Evolutionary conservation across 805 yeast species (phyloP).

Genomic region (Starmerella stellata): DNA sequence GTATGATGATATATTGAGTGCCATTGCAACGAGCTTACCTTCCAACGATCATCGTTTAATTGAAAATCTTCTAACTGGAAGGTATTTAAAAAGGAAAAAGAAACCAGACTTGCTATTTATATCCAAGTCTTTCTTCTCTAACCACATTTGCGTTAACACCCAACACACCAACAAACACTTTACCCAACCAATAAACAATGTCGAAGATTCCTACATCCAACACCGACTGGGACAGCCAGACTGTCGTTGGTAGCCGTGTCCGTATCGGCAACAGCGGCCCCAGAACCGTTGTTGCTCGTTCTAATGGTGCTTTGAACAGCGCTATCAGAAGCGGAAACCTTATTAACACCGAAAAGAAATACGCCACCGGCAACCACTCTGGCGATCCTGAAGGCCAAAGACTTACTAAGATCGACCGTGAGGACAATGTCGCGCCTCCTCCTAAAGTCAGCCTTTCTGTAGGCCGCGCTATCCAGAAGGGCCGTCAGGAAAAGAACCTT

Average conservation of each 20-base stretch:
- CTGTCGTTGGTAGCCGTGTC: slow-evolving; percentile 76
- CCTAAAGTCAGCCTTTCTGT: slow-evolving; percentile 70
- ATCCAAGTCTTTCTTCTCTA: neutral
- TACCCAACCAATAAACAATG: slow-evolving; percentile 10
- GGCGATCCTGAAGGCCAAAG: slow-evolving; percentile 80
- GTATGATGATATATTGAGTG: too few species aligned
- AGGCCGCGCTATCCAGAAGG: slow-evolving; percentile 72
- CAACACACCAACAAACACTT: neutral
- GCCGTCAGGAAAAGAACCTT: slow-evolving; percentile 69
- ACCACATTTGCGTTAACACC: neutral
- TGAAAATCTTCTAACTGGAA: too few species aligned
- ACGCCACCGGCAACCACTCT: slow-evolving; percentile 45
- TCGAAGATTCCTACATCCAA: slow-evolving; percentile 16
- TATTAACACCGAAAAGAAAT: slow-evolving; percentile 84
- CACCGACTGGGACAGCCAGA: slow-evolving; percentile 78
- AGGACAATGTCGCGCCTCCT: slow-evolving; percentile 83
- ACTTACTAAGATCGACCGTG: slow-evolving; percentile 79
- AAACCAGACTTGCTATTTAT: too few species aligned
- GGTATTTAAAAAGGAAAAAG: too few species aligned
- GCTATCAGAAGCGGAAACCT: slow-evolving; percentile 88
- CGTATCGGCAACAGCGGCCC: slow-evolving; percentile 74
- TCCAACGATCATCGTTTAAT: too few species aligned
- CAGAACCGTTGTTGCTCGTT: slow-evolving; percentile 62
- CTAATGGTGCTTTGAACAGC: slow-evolving; percentile 63
- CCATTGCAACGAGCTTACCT: too few species aligned